Base-by-base conservation (phyloP, 2,329 filamentous ascomycete species). In the Arthrobotrys entomopaga region DNA sequence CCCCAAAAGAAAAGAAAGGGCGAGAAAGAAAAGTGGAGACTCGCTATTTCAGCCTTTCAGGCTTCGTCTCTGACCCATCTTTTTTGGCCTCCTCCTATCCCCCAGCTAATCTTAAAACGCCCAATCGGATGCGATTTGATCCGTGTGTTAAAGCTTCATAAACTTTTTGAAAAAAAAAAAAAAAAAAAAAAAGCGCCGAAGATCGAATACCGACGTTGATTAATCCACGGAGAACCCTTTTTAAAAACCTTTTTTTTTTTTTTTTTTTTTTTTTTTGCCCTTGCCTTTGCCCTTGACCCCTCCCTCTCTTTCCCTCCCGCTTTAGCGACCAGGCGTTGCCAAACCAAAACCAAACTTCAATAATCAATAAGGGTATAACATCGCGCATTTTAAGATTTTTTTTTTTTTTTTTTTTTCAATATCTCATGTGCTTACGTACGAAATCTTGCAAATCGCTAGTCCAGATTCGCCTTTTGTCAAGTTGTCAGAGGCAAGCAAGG, bases 91-190 rank as follows among this genome's bases (percentile, higher is more conserved):
- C 26, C 40, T 46, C n/a, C 46, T 40, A 22, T 10, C 46, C 54
- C 48, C 49, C 50, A 56, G 24, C 38, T 56, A 69, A 69, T 69
- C 65, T 69, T 69, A 69, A 69, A 69, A 67, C 15, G 46, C 53
- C 64, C 56, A 69, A 53, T 61, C 65, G 65, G 65, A 61, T 49
- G 19, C 49, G 56, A 56, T 43, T 61, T 60, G 42, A 69, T 69
- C 65, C 65, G 65, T 69, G 60, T 24, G 48, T 56, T 49, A 61
- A 69, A 42, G 65, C 56, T 56, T 24, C 54, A 6, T 34, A 8
- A 34, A 5, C 10, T 48, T 69, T 69, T 67, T 67, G 5, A 20
- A 50, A 58, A 54, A 54, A 46, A 15, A n/a, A 48, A n/a, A 50
- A 22, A 20, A 2, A 24, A 19, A 13, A 24, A 7, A 43, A 58